phyloP scores from a whole-genome alignment of 2,329 filamentous ascomycete genomes.

The Chaetomium sp. region DNA sequence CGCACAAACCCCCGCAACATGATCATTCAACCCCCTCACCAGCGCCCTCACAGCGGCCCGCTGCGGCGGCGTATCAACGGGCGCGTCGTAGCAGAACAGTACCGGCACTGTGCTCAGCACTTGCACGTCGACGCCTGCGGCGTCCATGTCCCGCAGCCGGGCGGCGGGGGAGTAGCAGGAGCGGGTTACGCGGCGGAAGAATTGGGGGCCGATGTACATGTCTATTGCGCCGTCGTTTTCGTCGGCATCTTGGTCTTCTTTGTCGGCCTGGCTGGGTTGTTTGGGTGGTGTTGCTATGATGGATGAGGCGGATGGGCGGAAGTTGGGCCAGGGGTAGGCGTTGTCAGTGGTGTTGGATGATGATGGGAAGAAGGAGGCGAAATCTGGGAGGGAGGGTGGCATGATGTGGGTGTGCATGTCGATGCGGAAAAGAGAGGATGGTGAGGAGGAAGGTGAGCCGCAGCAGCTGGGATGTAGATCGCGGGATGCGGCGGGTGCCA shows the following conservation, averaged over 20 bases:
- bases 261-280: conserved; percentile 30
- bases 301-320: neutral
- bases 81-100: conserved; percentile 33
- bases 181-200: conserved; percentile 31
- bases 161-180: conserved; percentile 29
- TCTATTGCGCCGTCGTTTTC: conserved; percentile 23
- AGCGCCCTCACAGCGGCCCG: conserved; percentile 23
- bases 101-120: conserved; percentile 33
- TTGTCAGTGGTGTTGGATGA: neutral
- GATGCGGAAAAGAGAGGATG: conserved; percentile 28
- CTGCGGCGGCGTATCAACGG: conserved; percentile 21
- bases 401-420: conserved; percentile 35
- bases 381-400: conserved; percentile 32
- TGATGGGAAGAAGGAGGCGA: conserved; percentile 40
- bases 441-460: conserved; percentile 1
- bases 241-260: conserved; percentile 18
- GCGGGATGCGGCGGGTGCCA: conserved; percentile 11
- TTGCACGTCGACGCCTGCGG: conserved; percentile 31
- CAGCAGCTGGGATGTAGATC: conserved; percentile 7
- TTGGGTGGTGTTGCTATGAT: neutral
- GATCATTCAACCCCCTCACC: conserved; percentile 29
- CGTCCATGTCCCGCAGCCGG: conserved; percentile 30
- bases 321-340: conserved; percentile 22
- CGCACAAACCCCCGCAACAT: conserved; percentile 26
- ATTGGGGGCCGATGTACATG: conserved; percentile 30